These are phyloP conservation scores for Wakefieldia striispora DNA, from an alignment of 768 basidiomycete species.

Conservation along the genomic window DNA sequence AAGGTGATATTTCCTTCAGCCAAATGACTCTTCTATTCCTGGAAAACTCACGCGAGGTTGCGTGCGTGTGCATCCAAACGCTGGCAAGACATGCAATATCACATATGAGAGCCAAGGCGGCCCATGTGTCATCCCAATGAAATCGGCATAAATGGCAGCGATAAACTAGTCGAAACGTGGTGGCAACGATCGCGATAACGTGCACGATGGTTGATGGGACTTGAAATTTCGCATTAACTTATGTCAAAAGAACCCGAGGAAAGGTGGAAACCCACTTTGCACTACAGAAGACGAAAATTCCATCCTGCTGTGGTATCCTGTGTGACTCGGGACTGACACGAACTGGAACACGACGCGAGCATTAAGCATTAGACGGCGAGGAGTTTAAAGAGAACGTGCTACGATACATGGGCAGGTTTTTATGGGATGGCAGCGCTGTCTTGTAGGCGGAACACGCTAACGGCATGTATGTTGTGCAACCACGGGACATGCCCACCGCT, in stretches of 20 bases:
- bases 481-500: no score
- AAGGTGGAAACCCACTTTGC: slow-evolving; percentile 6
- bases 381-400: no score
- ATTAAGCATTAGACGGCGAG: no score
- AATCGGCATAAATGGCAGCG: slow-evolving; percentile 19
- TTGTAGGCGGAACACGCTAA: no score
- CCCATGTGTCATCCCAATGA: slow-evolving; percentile 31
- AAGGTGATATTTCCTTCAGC: background rate
- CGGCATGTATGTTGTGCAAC: no score
- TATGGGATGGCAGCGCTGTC: no score
- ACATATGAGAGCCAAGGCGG: slow-evolving; percentile 20
- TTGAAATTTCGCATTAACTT: background rate
- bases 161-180: slow-evolving; percentile 18
- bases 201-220: slow-evolving; percentile 18
- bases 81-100: slow-evolving; percentile 19
- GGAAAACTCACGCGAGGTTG: slow-evolving; percentile 7
- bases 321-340: no score
- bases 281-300: slow-evolving; percentile 10
- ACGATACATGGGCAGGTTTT: no score
- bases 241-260: background rate
- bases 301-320: background rate
- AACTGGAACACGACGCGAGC: no score
- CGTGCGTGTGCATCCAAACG: slow-evolving; percentile 16
- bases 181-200: slow-evolving; percentile 17
- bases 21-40: background rate